Percentiles rank a stretch among this genome's conserved stretches.
Conservation (phyloP, 257 asterid species). For the Rauvolfia tetraphylla region DNA sequence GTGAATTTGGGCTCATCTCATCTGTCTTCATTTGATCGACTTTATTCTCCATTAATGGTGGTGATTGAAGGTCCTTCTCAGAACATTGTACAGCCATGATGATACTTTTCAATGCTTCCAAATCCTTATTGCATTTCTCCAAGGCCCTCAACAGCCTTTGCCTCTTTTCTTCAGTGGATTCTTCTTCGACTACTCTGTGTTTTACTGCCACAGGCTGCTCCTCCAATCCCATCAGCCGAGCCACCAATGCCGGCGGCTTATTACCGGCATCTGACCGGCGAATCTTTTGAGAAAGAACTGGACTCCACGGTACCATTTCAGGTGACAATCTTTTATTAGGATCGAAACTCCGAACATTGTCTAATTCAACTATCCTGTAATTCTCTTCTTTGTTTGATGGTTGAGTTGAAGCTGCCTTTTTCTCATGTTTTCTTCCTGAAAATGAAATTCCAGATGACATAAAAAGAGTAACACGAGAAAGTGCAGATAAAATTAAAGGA, state of each 20-base stretch:
- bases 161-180: slow-evolving; percentile 41
- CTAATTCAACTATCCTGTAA: not conserved
- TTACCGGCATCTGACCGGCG: slow-evolving; percentile 28
- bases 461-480: not conserved
- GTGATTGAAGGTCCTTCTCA: slow-evolving; percentile 19
- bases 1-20: slow-evolving; percentile 35
- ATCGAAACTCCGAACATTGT: not conserved
- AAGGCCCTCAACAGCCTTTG: slow-evolving; percentile 57
- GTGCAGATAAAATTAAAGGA: not conserved
- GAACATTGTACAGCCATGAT: slow-evolving; percentile 40
- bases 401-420: slow-evolving; percentile 14
- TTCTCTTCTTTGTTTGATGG: slow-evolving; percentile 13
- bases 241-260: slow-evolving; percentile 49
- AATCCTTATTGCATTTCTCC: slow-evolving; percentile 78
- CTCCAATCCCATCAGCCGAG: slow-evolving; percentile 74
- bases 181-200: slow-evolving; percentile 22
- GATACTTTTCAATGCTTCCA: slow-evolving; percentile 66
- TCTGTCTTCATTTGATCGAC: slow-evolving; percentile 6
- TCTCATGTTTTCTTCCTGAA: slow-evolving; percentile 58
- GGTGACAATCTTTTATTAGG: slow-evolving; percentile 16
- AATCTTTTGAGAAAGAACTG: slow-evolving; percentile 56
- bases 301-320: slow-evolving; percentile 47
- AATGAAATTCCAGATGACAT: slow-evolving; percentile 3
- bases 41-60: slow-evolving; percentile 6
- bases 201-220: slow-evolving; percentile 22